A percentile compares a stretch with the other conserved stretches of the same genome.
These are phyloP conservation scores for Monilinia fructigena DNA, from an alignment of 2,329 filamentous ascomycete species.

Conservation along the genomic window DNA sequence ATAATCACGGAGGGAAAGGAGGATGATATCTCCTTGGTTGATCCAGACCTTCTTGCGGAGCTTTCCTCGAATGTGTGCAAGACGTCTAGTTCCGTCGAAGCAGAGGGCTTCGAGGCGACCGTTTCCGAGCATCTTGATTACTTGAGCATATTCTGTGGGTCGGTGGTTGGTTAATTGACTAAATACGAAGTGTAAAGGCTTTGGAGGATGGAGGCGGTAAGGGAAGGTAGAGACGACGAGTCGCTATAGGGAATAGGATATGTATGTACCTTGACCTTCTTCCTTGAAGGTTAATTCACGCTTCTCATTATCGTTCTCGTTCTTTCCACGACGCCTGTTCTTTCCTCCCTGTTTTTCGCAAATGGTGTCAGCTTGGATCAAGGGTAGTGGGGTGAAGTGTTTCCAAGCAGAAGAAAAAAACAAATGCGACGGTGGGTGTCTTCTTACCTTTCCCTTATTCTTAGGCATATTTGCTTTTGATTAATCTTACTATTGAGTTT, in stretches of 20 bases:
- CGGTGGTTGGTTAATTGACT: conserved; percentile 26
- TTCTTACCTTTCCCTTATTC: conserved; percentile 96
- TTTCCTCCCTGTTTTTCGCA: conserved; percentile 75
- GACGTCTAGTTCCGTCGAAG: conserved; percentile 89
- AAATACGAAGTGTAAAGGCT: conserved; percentile 39
- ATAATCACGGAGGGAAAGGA: conserved; percentile 84
- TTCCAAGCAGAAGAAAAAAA: neutral
- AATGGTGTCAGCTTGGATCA: conserved; percentile 25
- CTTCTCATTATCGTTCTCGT: conserved; percentile 99
- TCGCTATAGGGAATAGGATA: neutral
- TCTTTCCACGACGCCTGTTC: conserved; percentile 97
- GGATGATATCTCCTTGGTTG: conserved; percentile 95
- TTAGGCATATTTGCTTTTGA: conserved; percentile 73
- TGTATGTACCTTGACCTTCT: conserved; percentile 73
- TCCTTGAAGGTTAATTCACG: conserved; percentile 98
- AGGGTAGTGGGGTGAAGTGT: neutral
- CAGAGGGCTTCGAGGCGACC: conserved; percentile 85
- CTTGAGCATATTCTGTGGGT: conserved; percentile 70
- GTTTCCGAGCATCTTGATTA: conserved; percentile 95
- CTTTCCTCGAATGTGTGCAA: conserved; percentile 88
- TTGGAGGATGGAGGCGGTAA: conserved; percentile 43
- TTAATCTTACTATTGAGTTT: conserved; percentile 16
- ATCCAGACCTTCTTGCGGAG: conserved; percentile 99
- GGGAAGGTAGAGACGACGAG: conserved; percentile 6
- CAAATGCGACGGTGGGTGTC: conserved; percentile 6